Conservation (phyloP, 163 green algal genomes). For the Scenedesmus sp. region DNA sequence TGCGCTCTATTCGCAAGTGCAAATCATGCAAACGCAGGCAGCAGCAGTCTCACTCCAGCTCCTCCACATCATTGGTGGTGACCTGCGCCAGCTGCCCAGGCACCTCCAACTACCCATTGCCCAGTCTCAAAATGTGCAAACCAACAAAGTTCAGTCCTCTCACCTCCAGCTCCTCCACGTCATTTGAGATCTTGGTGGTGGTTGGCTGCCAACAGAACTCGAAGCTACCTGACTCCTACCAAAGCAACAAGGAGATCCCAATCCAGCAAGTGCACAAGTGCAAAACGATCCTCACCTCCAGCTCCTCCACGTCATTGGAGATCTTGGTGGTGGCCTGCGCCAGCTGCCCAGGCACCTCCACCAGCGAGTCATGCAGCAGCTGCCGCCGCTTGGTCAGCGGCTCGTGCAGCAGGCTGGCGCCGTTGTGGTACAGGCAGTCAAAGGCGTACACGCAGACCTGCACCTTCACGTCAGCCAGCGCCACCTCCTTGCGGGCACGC, state of each 20-base stretch:
- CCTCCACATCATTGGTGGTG: slow-evolving; percentile 87
- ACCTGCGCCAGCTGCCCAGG: slow-evolving; percentile 88
- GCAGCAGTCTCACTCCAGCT: slow-evolving; percentile 74
- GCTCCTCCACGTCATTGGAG: slow-evolving; percentile 92
- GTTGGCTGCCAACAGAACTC: not conserved
- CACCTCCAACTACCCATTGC: slow-evolving; percentile 43
- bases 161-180: not conserved
- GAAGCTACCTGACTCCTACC: not conserved
- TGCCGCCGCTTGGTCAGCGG: slow-evolving; percentile 87
- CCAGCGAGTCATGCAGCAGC: slow-evolving; percentile 79
- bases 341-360: slow-evolving; percentile 80
- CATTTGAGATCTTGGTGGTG: not conserved
- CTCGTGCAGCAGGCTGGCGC: slow-evolving; percentile 83
- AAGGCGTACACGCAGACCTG: slow-evolving; percentile 93
- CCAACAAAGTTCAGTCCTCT: not conserved
- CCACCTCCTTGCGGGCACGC: slow-evolving; percentile 93
- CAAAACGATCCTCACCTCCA: slow-evolving; percentile 68
- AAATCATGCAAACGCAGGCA: not conserved
- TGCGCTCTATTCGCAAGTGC: too few species aligned
- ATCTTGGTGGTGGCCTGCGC: slow-evolving; percentile 87
- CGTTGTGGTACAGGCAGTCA: slow-evolving; percentile 98
- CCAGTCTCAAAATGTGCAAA: not conserved
- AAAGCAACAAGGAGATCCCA: not conserved
- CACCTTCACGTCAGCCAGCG: slow-evolving; percentile 89
- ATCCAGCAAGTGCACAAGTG: not conserved